Evolutionary conservation across 192 early-diverging fungal species (phyloP).

Genomic region (Podila epigama): DNA sequence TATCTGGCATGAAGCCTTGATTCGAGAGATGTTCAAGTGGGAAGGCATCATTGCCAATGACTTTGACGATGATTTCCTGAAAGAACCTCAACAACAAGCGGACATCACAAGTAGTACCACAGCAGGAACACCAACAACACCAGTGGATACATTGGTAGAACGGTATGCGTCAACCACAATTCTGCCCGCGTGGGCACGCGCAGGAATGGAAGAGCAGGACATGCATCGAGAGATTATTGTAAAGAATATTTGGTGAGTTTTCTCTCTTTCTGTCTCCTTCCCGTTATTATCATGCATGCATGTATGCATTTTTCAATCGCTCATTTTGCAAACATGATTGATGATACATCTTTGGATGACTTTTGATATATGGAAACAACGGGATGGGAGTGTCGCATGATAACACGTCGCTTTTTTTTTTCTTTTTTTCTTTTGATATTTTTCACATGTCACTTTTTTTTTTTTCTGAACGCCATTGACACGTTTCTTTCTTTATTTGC

Average conservation of each 20-base stretch:
- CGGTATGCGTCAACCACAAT: slow-evolving; percentile 31
- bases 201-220: slow-evolving; percentile 21
- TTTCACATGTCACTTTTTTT: no score
- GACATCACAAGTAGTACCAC: no score
- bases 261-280: not conserved
- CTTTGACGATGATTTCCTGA: slow-evolving; percentile 35
- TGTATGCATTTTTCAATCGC: not conserved
- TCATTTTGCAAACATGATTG: not conserved
- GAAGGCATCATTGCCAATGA: slow-evolving; percentile 35
- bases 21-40: slow-evolving; percentile 37
- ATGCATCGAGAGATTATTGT: slow-evolving; percentile 35
- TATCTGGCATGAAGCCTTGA: slow-evolving; percentile 6
- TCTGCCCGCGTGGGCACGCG: slow-evolving; percentile 29
- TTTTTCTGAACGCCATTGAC: no score
- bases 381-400: no score
- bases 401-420: no score
- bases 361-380: no score
- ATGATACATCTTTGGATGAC: not conserved
- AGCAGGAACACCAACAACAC: not conserved
- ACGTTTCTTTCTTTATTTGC: no score
- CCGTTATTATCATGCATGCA: no score
- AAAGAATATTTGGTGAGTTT: slow-evolving; percentile 35
- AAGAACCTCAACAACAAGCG: not conserved
- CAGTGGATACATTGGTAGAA: slow-evolving; percentile 12
- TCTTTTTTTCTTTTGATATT: not conserved